Evolutionary conservation across 768 basidiomycete species (phyloP).

Genomic region (Hygrophorus russula): DNA sequence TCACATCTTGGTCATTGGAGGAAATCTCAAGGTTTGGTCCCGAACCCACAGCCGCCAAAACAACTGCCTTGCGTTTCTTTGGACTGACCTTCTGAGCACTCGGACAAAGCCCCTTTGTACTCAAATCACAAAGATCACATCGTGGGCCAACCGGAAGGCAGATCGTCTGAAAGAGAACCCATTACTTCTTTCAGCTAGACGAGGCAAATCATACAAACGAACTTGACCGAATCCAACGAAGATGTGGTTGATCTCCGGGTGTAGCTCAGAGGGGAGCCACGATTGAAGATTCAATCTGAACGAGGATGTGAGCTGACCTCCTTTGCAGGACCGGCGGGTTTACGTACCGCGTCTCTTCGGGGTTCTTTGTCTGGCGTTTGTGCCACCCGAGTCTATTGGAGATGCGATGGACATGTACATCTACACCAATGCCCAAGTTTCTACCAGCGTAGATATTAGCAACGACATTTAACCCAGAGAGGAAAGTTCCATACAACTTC

Average conservation of each 20-base stretch:
- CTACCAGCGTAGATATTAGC: slow-evolving; percentile 23
- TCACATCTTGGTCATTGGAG: slow-evolving; percentile 17
- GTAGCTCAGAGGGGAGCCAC: slow-evolving; percentile 69
- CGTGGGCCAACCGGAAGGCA: slow-evolving; percentile 57
- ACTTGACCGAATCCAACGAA: slow-evolving; percentile 86
- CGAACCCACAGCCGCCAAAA: slow-evolving; percentile 12
- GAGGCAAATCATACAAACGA: slow-evolving; percentile 4
- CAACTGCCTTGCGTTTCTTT: slow-evolving; percentile 16
- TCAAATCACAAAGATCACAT: slow-evolving; percentile 55
- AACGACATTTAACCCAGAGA: background rate
- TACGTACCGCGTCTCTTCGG: slow-evolving; percentile 75
- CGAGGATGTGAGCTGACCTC: background rate
- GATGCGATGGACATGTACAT: slow-evolving; percentile 93
- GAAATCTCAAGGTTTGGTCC: slow-evolving; percentile 22
- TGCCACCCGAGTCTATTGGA: slow-evolving; percentile 94
- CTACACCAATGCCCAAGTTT: slow-evolving; percentile 88
- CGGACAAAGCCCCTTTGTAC: slow-evolving; percentile 47
- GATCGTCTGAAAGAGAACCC: slow-evolving; percentile 33
- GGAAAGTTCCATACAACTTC: slow-evolving; percentile 45
- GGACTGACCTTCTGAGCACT: slow-evolving; percentile 32
- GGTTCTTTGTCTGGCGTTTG: slow-evolving; percentile 66
- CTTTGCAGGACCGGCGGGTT: background rate
- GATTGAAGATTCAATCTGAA: slow-evolving; percentile 66
- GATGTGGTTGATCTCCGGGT: slow-evolving; percentile 67
- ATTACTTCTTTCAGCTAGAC: background rate